These are phyloP conservation scores for Penicillium sp. DNA, from an alignment of 2,329 filamentous ascomycete species.

Conservation along the genomic window DNA sequence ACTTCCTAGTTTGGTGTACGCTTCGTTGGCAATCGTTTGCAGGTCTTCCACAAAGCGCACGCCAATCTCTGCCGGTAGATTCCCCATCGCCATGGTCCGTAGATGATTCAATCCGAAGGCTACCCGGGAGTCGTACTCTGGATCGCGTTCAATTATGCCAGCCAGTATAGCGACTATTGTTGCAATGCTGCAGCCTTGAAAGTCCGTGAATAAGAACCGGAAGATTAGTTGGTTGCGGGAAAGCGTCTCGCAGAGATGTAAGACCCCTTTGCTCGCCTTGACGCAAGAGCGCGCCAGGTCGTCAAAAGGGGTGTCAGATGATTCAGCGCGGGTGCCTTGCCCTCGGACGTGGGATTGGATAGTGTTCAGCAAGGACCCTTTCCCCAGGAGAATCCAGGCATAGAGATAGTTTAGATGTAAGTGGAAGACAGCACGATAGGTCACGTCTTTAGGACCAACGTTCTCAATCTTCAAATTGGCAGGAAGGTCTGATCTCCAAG, in stretches of 20 bases:
- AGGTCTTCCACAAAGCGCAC: slow-evolving; percentile 35
- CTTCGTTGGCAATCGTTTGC: slow-evolving; percentile 33
- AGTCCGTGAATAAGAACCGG: slow-evolving; percentile 46
- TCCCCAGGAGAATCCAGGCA: slow-evolving; percentile 44
- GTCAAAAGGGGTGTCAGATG: not conserved
- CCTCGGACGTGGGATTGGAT: not conserved
- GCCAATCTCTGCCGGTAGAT: slow-evolving; percentile 34
- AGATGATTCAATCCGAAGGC: slow-evolving; percentile 40
- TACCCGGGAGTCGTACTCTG: slow-evolving; percentile 35
- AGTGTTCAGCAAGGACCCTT: slow-evolving; percentile 35
- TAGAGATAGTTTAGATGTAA: slow-evolving; percentile 46
- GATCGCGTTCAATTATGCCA: slow-evolving; percentile 42
- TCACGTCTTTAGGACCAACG: slow-evolving; percentile 32
- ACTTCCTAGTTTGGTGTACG: slow-evolving; percentile 9
- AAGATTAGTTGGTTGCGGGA: slow-evolving; percentile 34
- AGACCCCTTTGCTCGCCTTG: slow-evolving; percentile 23
- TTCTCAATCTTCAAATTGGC: slow-evolving; percentile 31
- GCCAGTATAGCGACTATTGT: slow-evolving; percentile 39
- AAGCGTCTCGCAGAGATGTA: slow-evolving; percentile 21
- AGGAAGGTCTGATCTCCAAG: not conserved
- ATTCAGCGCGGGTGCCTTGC: not conserved
- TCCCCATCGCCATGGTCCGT: slow-evolving; percentile 40
- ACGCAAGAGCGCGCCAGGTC: slow-evolving; percentile 33
- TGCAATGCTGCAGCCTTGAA: slow-evolving; percentile 46
- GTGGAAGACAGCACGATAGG: slow-evolving; percentile 41